Base-by-base conservation (phyloP, 371 early-diverging fungal species). In the Mucor mucedo region DNA sequence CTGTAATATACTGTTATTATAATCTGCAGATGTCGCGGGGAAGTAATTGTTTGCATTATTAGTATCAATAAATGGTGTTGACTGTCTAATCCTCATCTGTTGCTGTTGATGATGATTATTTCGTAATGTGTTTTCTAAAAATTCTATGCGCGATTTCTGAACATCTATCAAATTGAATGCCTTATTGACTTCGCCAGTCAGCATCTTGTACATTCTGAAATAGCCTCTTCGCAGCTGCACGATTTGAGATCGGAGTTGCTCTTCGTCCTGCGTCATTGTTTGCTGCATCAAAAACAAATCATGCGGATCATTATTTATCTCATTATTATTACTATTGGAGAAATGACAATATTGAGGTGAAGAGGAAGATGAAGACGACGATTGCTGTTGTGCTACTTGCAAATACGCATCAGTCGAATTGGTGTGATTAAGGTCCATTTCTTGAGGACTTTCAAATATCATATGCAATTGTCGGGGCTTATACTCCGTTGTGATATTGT, bases 131-230 rank as follows among this genome's bases (percentile, higher is more conserved):
- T 42, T 39, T 16, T 69, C 65, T 10, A 69, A 52, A 29, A 53
- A 65, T 32, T 65, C 57, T 42, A 69, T 69, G 30, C 62, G 54
- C 47, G 62, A 58, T 10, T 53, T 48, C 30, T 69, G 70, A 3
- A 47, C 27, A 6, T 62, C 53, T 41, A 69, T 58, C 21, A 69
- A 28, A 13, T 30, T 54, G 9, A 30, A 53, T 10, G 70, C 65
- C 29, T 61, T 65, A 32, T 56, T 52, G 4, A 69, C 58, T 58
- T 69, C 54, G 2, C 58, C 69, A 32, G 60, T 60, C n/a, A 69
- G 42, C n/a, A 39, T 32, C 21, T 64, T 60, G 38, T 42, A 60
- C 65, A 69, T 60, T 27, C 27, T 29, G 11, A 28, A 8, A 65
- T 69, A 64, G 7, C 45, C 53, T 44, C 35, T 50, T 32, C 53